These are phyloP conservation scores for Cutaneotrichosporon cyanovorans DNA, from an alignment of 1,284 basidiomycete species.

Conservation along the genomic window DNA sequence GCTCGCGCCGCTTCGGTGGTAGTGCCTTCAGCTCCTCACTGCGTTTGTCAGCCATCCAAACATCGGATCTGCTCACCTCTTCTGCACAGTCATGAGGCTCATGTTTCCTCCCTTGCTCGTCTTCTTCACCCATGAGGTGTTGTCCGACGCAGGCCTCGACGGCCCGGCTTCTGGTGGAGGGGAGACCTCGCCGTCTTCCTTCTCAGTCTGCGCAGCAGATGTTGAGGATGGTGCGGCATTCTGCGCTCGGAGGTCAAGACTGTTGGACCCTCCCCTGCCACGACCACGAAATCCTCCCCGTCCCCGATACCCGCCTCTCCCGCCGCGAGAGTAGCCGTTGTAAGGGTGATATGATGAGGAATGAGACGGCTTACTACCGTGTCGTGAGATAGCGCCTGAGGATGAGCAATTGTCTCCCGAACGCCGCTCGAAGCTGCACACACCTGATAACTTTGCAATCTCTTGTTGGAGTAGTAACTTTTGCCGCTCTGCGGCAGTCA, in stretches of 20 bases:
- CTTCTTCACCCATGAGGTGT: conserved; percentile 32
- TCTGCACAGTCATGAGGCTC: conserved; percentile 45
- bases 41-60: background rate
- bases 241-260: conserved; percentile 1
- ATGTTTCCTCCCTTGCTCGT: conserved; percentile 40
- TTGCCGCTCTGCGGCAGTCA: conserved; percentile 29
- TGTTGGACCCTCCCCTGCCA: conserved; percentile 3
- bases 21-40: conserved; percentile 19
- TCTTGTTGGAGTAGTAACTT: conserved; percentile 41
- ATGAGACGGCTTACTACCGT: conserved; percentile 15
- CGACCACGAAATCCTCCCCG: conserved; percentile 8
- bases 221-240: background rate
- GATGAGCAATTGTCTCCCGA: background rate
- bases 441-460: conserved; percentile 44
- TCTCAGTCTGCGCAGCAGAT: background rate
- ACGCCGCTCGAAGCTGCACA: background rate
- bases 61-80: conserved; percentile 23
- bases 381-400: conserved; percentile 36
- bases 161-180: conserved; percentile 2
- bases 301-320: background rate
- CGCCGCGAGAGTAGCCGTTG: conserved; percentile 17
- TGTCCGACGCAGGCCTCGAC: background rate
- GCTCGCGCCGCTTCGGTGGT: conserved; percentile 13
- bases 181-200: conserved; percentile 13
- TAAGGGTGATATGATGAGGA: conserved; percentile 31